Conservation (phyloP, 2,329 filamentous ascomycete species). For the Rhynchosporium secalis region DNA sequence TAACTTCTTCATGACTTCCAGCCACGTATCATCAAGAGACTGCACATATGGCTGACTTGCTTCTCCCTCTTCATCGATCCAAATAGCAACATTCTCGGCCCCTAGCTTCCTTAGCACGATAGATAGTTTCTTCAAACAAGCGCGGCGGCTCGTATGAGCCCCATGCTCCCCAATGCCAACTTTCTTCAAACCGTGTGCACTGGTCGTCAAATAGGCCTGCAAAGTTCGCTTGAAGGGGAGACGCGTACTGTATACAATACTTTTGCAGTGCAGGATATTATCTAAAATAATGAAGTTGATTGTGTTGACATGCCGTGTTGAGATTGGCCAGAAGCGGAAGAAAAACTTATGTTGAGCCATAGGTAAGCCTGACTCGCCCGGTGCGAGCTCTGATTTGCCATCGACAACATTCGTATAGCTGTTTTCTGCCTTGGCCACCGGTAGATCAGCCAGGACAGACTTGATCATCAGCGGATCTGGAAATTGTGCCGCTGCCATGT, state of each 20-base stretch:
- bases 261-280: constrained; percentile 1
- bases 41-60: no score
- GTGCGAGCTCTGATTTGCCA: constrained; percentile 17
- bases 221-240: neutral
- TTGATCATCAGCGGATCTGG: neutral
- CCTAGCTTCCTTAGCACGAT: no score
- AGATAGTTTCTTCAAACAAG: constrained; percentile 12
- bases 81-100: no score
- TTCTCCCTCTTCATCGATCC: no score
- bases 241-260: constrained; percentile 7
- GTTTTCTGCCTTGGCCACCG: constrained; percentile 24
- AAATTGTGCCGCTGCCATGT: no score
- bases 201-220: constrained; percentile 1
- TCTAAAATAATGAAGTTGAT: constrained; percentile 19
- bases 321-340: constrained; percentile 20
- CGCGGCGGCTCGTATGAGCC: neutral
- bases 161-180: neutral
- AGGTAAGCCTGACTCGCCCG: constrained; percentile 2
- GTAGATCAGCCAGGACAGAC: constrained; percentile 23
- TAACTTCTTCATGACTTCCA: no score
- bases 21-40: no score
- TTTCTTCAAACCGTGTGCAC: neutral
- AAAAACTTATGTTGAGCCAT: constrained; percentile 19
- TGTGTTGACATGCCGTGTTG: constrained; percentile 10
- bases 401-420: constrained; percentile 22